Evolutionary conservation across 2,329 filamentous ascomycete species (phyloP).

Genomic region (Pseudonectria buxi): DNA sequence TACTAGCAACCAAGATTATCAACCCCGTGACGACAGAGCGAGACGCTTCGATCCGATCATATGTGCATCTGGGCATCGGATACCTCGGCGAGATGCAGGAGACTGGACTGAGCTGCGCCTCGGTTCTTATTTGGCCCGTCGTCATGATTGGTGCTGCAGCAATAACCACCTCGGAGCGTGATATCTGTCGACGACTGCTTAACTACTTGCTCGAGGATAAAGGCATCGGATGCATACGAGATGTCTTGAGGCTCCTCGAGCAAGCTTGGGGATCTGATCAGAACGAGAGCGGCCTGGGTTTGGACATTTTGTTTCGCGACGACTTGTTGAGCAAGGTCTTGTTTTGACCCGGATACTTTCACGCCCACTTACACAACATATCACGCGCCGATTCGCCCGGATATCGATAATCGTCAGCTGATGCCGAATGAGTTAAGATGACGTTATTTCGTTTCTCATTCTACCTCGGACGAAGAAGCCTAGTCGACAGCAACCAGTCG

Average conservation of each 20-base stretch:
- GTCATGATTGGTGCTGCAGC: background rate
- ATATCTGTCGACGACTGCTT: background rate
- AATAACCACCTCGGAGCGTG: background rate
- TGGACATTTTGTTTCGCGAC: conserved; percentile 1
- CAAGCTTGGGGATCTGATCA: background rate
- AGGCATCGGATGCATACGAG: conserved; percentile 1
- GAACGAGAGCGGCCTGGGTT: background rate
- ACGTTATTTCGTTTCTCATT: no score
- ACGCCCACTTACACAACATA: no score
- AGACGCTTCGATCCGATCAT: background rate
- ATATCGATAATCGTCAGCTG: no score
- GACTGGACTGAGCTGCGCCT: background rate
- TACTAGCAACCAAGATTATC: background rate
- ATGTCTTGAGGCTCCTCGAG: background rate
- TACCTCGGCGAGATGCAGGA: background rate
- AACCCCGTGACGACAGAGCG: background rate
- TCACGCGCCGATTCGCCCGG: no score
- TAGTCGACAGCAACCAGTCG: no score
- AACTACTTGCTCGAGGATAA: background rate
- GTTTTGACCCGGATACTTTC: background rate
- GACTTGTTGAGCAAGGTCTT: background rate
- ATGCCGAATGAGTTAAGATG: no score
- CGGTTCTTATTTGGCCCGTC: background rate
- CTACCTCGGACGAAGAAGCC: no score
- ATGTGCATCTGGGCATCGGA: background rate